Conservation (phyloP, 1,284 basidiomycete genomes). For the Sanghuangporus baumii region DNA sequence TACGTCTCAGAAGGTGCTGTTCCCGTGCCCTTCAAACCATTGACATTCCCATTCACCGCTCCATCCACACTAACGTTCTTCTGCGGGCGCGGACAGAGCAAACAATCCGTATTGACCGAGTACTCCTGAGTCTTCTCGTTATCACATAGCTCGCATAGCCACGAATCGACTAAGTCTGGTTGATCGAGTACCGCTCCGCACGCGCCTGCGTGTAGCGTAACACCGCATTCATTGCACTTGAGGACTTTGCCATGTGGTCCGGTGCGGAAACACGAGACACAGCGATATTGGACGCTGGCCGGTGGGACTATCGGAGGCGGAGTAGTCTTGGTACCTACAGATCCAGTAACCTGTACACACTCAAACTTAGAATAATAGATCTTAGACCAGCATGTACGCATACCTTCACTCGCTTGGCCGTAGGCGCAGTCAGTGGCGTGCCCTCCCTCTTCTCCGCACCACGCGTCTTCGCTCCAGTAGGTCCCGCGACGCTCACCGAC, state of each 20-base stretch:
- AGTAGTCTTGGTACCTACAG: conserved; percentile 43
- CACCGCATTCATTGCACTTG: conserved; percentile 73
- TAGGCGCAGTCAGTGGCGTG: conserved; percentile 60
- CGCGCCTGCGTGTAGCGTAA: conserved; percentile 70
- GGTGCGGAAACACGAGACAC: conserved; percentile 68
- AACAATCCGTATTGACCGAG: conserved; percentile 65
- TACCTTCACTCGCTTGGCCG: conserved; percentile 67
- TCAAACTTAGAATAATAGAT: neutral
- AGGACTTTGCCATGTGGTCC: conserved; percentile 73
- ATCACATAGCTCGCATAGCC: conserved; percentile 82
- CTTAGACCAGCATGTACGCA: neutral
- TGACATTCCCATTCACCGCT: neutral
- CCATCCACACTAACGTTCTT: conserved; percentile 29
- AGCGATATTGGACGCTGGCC: conserved; percentile 52
- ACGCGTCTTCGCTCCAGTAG: conserved; percentile 41
- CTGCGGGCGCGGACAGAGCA: conserved; percentile 62
- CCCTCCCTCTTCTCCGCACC: conserved; percentile 69
- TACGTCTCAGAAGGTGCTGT: conserved; percentile 54
- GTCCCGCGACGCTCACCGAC: conserved; percentile 20
- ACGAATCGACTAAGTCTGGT: conserved; percentile 55
- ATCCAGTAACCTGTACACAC: conserved; percentile 40
- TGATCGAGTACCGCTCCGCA: conserved; percentile 65
- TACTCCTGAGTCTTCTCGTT: conserved; percentile 76
- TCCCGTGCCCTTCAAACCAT: conserved; percentile 14
- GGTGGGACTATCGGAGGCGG: conserved; percentile 42